A percentile compares a stretch with the other conserved stretches of the same genome.
phyloP scores from a whole-genome alignment of 345 rosid genomes.

The Dipteronia dyeriana region DNA sequence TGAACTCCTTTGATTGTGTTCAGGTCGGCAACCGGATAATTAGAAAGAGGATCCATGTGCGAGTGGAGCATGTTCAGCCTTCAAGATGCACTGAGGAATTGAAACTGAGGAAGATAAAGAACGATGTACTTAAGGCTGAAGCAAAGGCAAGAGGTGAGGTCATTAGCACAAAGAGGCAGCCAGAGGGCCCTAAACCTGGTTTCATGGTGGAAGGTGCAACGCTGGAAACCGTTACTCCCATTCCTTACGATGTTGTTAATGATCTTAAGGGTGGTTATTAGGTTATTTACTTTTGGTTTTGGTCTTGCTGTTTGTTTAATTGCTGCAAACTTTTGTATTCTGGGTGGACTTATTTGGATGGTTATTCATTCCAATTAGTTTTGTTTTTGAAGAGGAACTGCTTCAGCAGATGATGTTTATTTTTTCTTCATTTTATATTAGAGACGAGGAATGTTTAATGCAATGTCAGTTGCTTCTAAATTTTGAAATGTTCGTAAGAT shows the following conservation, averaged over 20 bases:
- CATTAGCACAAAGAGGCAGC: slow-evolving; percentile 76
- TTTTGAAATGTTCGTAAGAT: too few relatives aligned
- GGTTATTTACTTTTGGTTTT: slow-evolving; percentile 11
- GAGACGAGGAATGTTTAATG: slow-evolving; percentile 10
- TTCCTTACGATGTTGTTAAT: slow-evolving; percentile 75
- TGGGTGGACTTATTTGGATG: slow-evolving; percentile 13
- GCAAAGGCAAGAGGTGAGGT: slow-evolving; percentile 63
- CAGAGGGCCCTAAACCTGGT: slow-evolving; percentile 71
- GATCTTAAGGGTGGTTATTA: slow-evolving; percentile 83
- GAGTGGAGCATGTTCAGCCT: slow-evolving; percentile 65
- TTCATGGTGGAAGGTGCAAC: slow-evolving; percentile 73
- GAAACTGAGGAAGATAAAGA: slow-evolving; percentile 55
- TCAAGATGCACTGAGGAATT: slow-evolving; percentile 74
- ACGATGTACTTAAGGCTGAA: slow-evolving; percentile 64
- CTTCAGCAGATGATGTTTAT: background rate
- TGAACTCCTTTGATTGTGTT: background rate
- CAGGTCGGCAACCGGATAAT: slow-evolving; percentile 66
- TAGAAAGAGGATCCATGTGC: slow-evolving; percentile 71
- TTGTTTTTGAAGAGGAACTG: slow-evolving; percentile 22
- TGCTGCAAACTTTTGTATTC: slow-evolving; percentile 7
- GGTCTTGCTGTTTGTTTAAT: slow-evolving; percentile 13
- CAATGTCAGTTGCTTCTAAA: too few relatives aligned
- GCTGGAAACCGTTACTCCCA: slow-evolving; percentile 70
- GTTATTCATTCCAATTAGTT: slow-evolving; percentile 13
- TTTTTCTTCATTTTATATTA: slow-evolving; percentile 10